Percentiles rank a stretch among this genome's conserved stretches.
phyloP scores from a whole-genome alignment of 345 rosid genomes.

The Arabidopsis thaliana region DNA sequence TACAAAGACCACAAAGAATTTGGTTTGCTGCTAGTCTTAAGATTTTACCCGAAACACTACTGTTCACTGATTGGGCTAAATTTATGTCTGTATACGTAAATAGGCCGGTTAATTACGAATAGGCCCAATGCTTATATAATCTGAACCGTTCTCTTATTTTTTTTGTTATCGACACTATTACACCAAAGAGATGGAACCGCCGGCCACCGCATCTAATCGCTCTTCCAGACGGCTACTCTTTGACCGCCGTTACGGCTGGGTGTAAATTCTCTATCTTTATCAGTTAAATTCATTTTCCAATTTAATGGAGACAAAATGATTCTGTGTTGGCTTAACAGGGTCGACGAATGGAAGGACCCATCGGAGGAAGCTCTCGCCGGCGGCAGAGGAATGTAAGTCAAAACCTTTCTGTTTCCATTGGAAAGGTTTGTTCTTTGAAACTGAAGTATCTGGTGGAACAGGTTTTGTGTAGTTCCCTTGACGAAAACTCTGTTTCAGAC shows the following conservation, averaged over 20 bases:
- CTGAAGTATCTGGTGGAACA: constrained; percentile 21
- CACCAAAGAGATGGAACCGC: constrained; percentile 30
- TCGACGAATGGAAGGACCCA: constrained; percentile 77
- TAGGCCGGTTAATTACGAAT: not conserved
- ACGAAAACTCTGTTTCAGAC: constrained; percentile 49
- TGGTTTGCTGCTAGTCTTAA: too few species aligned
- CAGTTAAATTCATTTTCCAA: not conserved
- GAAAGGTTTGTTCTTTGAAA: not conserved
- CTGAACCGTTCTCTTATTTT: not conserved
- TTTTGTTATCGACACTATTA: not conserved
- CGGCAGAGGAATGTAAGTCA: constrained; percentile 72
- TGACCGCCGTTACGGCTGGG: constrained; percentile 85
- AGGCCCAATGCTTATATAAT: not conserved
- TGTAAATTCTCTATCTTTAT: constrained; percentile 46
- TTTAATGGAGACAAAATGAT: not conserved
- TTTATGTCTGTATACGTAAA: not conserved
- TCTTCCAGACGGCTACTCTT: constrained; percentile 56
- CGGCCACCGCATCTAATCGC: constrained; percentile 22
- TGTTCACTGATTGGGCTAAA: not conserved
- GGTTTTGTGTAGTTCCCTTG: constrained; percentile 77
- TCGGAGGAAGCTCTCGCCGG: constrained; percentile 75
- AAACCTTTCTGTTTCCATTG: not conserved
- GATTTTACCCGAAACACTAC: too few species aligned
- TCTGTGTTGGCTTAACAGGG: constrained; percentile 34
- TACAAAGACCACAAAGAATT: too few species aligned